A percentile compares a stretch with the other conserved stretches of the same genome.
These are phyloP conservation scores for Verticillium dahliae DNA, from an alignment of 2,329 filamentous ascomycete genomes.

Conservation along the genomic window DNA sequence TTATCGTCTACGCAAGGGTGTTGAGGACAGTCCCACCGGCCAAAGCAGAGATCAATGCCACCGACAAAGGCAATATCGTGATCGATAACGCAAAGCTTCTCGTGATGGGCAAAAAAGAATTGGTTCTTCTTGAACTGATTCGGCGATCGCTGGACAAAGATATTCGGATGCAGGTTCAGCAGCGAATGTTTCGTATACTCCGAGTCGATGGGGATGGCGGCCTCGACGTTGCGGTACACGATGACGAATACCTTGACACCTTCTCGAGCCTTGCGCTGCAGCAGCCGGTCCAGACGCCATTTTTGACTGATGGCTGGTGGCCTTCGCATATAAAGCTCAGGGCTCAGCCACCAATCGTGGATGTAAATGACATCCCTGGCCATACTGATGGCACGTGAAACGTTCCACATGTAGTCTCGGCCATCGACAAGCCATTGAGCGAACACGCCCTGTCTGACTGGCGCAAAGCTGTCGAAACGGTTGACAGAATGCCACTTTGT, in stretches of 20 bases:
- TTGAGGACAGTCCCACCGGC: constrained; percentile 93
- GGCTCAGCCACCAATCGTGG: constrained; percentile 98
- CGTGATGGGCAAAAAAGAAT: constrained; percentile 98
- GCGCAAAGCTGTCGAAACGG: constrained; percentile 89
- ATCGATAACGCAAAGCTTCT: constrained; percentile 95
- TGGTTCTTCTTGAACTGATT: constrained; percentile 99
- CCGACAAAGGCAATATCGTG: constrained; percentile 94
- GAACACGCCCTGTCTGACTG: constrained; percentile 78
- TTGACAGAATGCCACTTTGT: constrained; percentile 80
- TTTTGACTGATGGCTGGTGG: constrained; percentile 96
- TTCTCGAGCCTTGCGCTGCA: constrained; percentile 90
- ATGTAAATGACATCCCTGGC: constrained; percentile 98
- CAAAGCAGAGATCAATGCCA: constrained; percentile 93
- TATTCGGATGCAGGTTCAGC: constrained; percentile 89
- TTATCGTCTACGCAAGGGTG: constrained; percentile 90
- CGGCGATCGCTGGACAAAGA: constrained; percentile 91
- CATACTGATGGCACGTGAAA: constrained; percentile 93
- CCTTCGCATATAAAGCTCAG: constrained; percentile 89
- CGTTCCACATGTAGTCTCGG: constrained; percentile 99
- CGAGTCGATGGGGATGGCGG: constrained; percentile 94
- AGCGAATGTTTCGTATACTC: constrained; percentile 97
- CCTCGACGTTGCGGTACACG: constrained; percentile 95
- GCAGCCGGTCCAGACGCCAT: constrained; percentile 86
- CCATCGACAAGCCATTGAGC: constrained; percentile 96
- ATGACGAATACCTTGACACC: constrained; percentile 98